Evolutionary conservation across 768 basidiomycete species (phyloP).

Genomic region (Pleurotus djamor): DNA sequence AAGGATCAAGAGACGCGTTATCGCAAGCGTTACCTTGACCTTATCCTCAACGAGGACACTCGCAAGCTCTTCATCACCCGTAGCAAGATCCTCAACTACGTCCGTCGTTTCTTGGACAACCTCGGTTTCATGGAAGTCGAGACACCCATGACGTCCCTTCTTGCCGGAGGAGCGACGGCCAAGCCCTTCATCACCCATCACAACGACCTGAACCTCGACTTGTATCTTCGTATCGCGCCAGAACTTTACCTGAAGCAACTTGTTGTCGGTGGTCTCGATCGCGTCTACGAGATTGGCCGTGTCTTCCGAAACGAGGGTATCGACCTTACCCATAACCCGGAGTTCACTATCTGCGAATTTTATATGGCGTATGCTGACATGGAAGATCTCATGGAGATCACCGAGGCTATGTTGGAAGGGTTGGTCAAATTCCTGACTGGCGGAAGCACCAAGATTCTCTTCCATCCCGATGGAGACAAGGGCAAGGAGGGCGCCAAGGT

Average conservation of each 20-base stretch:
- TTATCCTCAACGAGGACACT: conserved; percentile 90
- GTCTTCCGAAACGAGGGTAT: conserved; percentile 99
- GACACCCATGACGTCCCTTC: conserved; percentile 96
- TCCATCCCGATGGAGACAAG: conserved; percentile 94
- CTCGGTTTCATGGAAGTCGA: conserved; percentile 98
- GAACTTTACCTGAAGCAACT: conserved; percentile 98
- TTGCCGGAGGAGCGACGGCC: conserved; percentile 96
- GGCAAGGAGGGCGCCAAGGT: conserved; percentile 59
- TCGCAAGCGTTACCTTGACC: conserved; percentile 97
- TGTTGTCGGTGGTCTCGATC: conserved; percentile 94
- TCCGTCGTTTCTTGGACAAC: conserved; percentile 85
- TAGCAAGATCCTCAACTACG: conserved; percentile 87
- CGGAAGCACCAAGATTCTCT: conserved; percentile 76
- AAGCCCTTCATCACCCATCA: conserved; percentile 99
- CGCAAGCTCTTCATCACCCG: conserved; percentile 91
- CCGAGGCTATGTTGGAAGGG: conserved; percentile 86
- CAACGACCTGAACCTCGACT: conserved; percentile 95
- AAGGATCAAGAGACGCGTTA: conserved; percentile 98
- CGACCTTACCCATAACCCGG: conserved; percentile 98
- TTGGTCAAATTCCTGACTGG: conserved; percentile 85
- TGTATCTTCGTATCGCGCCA: conserved; percentile 96
- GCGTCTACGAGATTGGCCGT: conserved; percentile 97
- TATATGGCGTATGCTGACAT: conserved; percentile 99
- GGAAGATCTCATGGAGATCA: conserved; percentile 98
- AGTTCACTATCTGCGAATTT: conserved; percentile 99